phyloP scores from a whole-genome alignment of 2,329 filamentous ascomycete genomes.

The Emericellopsis atlantica region DNA sequence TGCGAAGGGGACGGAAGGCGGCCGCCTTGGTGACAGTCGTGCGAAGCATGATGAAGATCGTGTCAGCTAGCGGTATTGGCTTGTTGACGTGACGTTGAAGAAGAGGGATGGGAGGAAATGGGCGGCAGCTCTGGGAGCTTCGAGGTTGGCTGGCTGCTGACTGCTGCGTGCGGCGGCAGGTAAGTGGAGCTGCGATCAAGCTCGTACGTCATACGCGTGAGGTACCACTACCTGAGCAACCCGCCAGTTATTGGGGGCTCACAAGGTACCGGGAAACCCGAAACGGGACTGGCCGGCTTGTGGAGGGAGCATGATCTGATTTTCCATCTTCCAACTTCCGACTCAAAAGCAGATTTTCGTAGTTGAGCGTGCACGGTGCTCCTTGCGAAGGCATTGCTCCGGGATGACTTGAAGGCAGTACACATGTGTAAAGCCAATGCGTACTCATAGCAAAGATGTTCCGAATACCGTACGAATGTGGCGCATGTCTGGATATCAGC shows the following conservation, averaged over 20 bases:
- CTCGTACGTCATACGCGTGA: not conserved
- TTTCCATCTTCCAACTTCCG: no score
- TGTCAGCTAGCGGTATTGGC: slow-evolving; percentile 5
- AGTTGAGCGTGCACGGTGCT: no score
- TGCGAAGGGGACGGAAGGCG: slow-evolving; percentile 36
- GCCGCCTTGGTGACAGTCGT: slow-evolving; percentile 45
- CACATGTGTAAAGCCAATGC: no score
- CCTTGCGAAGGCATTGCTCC: no score
- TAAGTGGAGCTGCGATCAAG: not conserved
- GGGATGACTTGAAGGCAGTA: no score
- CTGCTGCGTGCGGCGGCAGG: not conserved
- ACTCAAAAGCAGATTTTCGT: no score
- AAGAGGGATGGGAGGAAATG: not conserved
- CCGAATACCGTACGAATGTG: no score
- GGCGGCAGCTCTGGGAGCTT: not conserved
- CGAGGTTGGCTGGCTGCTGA: not conserved
- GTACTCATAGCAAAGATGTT: no score
- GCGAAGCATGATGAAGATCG: slow-evolving; percentile 47
- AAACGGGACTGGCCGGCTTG: not conserved
- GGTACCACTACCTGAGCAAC: not conserved
- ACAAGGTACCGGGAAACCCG: not conserved
- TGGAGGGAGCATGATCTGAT: no score
- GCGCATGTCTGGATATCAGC: no score
- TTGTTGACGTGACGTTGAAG: not conserved
- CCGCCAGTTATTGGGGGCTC: not conserved